These are phyloP conservation scores for Saccharomycopsis oosterbeekiorum DNA, from an alignment of 805 yeast species.

Conservation along the genomic window DNA sequence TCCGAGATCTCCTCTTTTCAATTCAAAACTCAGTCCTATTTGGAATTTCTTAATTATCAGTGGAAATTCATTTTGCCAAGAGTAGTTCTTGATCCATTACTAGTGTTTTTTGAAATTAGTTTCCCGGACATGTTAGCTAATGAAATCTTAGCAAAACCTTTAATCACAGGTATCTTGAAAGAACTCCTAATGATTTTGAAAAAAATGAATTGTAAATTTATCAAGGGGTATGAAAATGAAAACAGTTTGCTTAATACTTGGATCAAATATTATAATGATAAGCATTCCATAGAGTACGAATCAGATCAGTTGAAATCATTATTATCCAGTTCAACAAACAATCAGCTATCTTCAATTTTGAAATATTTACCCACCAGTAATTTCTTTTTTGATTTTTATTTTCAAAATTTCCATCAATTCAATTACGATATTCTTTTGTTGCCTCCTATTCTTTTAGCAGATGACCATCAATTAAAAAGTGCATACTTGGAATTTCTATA, in stretches of 20 bases:
- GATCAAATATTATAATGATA: conserved; percentile 34
- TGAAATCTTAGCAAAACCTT: conserved; percentile 77
- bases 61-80: conserved; percentile 80
- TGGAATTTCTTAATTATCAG: conserved; percentile 60
- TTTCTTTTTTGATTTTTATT: conserved; percentile 56
- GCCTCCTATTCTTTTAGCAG: conserved; percentile 85
- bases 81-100: conserved; percentile 67
- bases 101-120: conserved; percentile 64
- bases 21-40: conserved; percentile 37
- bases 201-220: conserved; percentile 67
- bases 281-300: background rate
- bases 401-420: conserved; percentile 36
- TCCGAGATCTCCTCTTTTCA: conserved; percentile 30
- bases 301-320: background rate
- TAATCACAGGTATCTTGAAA: conserved; percentile 66
- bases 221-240: conserved; percentile 63
- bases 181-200: conserved; percentile 68
- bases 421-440: conserved; percentile 68
- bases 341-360: conserved; percentile 19
- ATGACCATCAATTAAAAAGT: conserved; percentile 74
- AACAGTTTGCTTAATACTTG: conserved; percentile 45
- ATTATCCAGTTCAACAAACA: background rate
- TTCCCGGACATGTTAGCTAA: conserved; percentile 46
- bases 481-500: conserved; percentile 86
- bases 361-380: conserved; percentile 41